Evolutionary conservation across 208 protist genomes (phyloP).

Genomic region (Phytomonas sp.): DNA sequence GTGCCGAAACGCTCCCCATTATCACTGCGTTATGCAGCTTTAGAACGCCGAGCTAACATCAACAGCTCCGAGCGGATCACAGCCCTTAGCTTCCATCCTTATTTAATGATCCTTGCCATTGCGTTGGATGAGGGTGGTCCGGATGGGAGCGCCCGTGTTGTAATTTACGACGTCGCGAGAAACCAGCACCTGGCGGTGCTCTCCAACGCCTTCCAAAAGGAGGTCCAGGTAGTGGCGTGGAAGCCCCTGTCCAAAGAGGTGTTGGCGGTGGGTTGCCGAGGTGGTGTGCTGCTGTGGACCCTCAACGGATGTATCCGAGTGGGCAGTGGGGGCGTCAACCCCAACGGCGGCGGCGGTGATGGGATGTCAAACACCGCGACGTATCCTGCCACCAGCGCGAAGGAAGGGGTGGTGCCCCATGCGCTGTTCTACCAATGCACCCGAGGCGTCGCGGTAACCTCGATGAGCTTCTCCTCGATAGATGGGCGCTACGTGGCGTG

Average conservation of each 20-base stretch:
- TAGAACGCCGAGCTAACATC: slow-evolving; percentile 7
- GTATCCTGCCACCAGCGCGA: neutral
- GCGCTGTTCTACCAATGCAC: slow-evolving; percentile 61
- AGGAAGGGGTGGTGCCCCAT: slow-evolving; percentile 16
- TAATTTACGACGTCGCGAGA: slow-evolving; percentile 50
- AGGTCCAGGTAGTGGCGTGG: slow-evolving; percentile 55
- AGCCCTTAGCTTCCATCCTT: slow-evolving; percentile 40
- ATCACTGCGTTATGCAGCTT: slow-evolving; percentile 7
- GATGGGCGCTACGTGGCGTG: slow-evolving; percentile 57
- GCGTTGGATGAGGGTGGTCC: slow-evolving; percentile 44
- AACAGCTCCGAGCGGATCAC: slow-evolving; percentile 44
- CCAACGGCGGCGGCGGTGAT: neutral
- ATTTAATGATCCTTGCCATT: slow-evolving; percentile 46
- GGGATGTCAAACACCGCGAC: neutral
- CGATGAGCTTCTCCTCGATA: slow-evolving; percentile 36
- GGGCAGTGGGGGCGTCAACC: neutral
- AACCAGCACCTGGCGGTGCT: slow-evolving; percentile 31
- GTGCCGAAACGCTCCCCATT: slow-evolving; percentile 19
- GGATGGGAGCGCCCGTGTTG: slow-evolving; percentile 30
- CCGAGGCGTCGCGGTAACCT: slow-evolving; percentile 26
- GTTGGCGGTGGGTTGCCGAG: slow-evolving; percentile 62
- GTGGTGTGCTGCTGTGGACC: slow-evolving; percentile 68
- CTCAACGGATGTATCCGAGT: slow-evolving; percentile 18
- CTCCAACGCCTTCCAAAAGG: slow-evolving; percentile 64
- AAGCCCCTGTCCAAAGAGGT: slow-evolving; percentile 58